Base-by-base conservation (phyloP, 257 asterid species). In the Fraxinus excelsior region DNA sequence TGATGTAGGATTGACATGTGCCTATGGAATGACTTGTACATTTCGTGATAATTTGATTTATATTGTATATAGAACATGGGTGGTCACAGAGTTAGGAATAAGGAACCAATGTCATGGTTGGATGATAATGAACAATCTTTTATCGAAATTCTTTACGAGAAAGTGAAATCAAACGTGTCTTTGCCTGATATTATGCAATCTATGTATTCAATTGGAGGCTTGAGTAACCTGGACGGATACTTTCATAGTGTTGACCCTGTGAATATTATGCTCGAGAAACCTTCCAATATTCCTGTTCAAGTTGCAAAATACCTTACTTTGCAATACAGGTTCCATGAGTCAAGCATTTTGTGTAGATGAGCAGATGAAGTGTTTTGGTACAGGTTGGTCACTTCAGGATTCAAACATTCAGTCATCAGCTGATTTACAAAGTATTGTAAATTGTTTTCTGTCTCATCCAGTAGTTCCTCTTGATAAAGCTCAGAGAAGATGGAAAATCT, bases 161-260 rank as follows among this genome's bases (percentile, higher is more conserved):
- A n/a, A n/a, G n/a, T n/a, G n/a, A n/a, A n/a, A n/a, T n/a, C n/a
- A n/a, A 84, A 79, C 10, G 40, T 81, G 0, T 74, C 89, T 64
- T 82, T 93, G 3, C 90, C 90, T 3, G 90, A 86, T 72, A 87
- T 84, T 69, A 78, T 86, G 75, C 89, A 90, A n/a, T 83, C 96
- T 2, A 68, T 83, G 6, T 82, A 80, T 82, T 81, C 95, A 0
- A 73, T 80, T 7, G 85, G 84, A 26, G 86, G 87, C 73, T 80
- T 84, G 74, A 77, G 72, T 73, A 79, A 74, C 79, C 80, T 87
- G 21, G 96, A 90, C 14, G 89, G 89, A 38, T 92, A 87, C 85
- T 83, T 90, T 81, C 92, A 84, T 73, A 74, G 77, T 75, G 79
- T 87, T 8, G 91, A 87, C 67, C 71, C 85, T 23, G 80, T 79